Evolutionary conservation across 2,329 filamentous ascomycete species (phyloP), one percentile per base, ranked within the genome.

Genomic region (Teratosphaeria zuluensis): DNA sequence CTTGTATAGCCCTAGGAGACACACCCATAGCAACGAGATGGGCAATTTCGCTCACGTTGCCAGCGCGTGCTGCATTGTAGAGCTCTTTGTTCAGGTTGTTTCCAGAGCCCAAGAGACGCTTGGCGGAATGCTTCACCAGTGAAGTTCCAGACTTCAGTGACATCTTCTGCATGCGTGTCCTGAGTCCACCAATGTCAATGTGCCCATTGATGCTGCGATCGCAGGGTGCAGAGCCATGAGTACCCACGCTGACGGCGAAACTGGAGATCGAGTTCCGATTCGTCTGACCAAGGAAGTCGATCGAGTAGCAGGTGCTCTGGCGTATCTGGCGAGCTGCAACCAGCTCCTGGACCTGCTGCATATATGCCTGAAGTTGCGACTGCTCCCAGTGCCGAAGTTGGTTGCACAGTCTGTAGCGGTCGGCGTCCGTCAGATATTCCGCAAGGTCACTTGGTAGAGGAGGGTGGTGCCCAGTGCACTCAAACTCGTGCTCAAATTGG

Each of bases 361-460:
- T 66, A 54, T 68, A 68, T 4, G 62, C 62, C 30, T 63, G 63
- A 0, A 68, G 64, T 54, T 68, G 66, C 12, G 62, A 58, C 53
- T 66, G 63, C 54, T 68, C 66, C 66, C 66, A 68, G 42, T 68
- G 61, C 16, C 63, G 59, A 3, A 68, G 64, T 31, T 63, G 64
- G 4, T 59, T 59, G 55, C 64, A 65, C 14, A 68, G 57, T 6
- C 61, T 58, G 42, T 63, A 65, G 28, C 62, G 59, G 53, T 68
- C 65, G 12, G 57, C 59, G 57, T 68, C 66, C 14, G 62, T 58
- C 8, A 67, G 53, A n/a, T 53, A 21, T 7, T 46, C 21, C 16
- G 42, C n/a, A 51, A 58, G 31, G 51, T 58, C n/a, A 30, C 53
- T 4, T 54, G 53, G n/a, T 28, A 51, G 31, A 9, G 64, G 66